These are phyloP conservation scores for Candida pini DNA, from an alignment of 805 yeast genomes.

Conservation along the genomic window DNA sequence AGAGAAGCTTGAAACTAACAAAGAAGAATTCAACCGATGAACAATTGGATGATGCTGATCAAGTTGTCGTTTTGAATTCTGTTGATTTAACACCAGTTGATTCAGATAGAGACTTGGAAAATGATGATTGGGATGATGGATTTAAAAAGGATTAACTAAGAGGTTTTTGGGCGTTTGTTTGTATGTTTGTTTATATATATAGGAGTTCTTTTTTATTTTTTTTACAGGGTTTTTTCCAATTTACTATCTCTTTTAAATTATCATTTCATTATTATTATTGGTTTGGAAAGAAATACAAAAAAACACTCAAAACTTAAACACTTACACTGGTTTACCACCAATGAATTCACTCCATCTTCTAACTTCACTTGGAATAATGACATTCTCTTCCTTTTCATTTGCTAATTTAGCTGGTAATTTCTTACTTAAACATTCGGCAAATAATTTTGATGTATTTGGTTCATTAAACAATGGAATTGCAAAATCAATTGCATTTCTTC, in stretches of 20 bases:
- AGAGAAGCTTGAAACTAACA: slow-evolving; percentile 2
- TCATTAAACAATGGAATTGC: slow-evolving; percentile 95
- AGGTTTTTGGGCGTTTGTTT: too few species aligned
- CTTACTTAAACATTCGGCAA: slow-evolving; percentile 73
- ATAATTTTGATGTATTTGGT: slow-evolving; percentile 85
- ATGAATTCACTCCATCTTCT: slow-evolving; percentile 95
- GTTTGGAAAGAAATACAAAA: too few species aligned
- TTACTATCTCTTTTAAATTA: too few species aligned
- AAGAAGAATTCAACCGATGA: slow-evolving; percentile 2
- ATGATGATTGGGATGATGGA: slow-evolving; percentile 1
- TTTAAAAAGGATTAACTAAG: too few species aligned
- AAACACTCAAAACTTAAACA: too few species aligned
- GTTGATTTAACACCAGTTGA: slow-evolving; percentile 6
- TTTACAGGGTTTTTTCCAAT: too few species aligned
- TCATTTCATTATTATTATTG: too few species aligned
- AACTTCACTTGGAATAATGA: slow-evolving; percentile 77
- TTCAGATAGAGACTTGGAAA: slow-evolving; percentile 7
- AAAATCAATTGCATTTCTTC: slow-evolving; percentile 98
- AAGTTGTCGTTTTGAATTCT: slow-evolving; percentile 1
- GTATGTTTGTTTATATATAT: too few species aligned
- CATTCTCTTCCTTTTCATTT: slow-evolving; percentile 34
- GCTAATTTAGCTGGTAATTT: slow-evolving; percentile 58
- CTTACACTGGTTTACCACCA: slow-evolving; percentile 85
- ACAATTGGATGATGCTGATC: slow-evolving; percentile 1
- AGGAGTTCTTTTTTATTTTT: too few species aligned